A percentile compares a stretch with the other conserved stretches of the same genome.
These are phyloP conservation scores for Linum usitatissimum DNA, from an alignment of 345 rosid species.

Conservation along the genomic window DNA sequence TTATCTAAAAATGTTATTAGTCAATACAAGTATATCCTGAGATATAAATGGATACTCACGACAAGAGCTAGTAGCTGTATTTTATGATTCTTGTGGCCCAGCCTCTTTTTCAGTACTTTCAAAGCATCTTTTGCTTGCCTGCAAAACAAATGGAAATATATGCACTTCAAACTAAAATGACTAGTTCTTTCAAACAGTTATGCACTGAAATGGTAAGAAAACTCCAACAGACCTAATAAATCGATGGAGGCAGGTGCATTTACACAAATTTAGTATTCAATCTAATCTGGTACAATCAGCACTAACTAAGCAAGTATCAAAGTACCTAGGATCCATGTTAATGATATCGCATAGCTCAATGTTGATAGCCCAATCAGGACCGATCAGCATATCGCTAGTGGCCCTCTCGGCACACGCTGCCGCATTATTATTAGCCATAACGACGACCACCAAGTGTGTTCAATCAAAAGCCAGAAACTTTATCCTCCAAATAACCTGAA, in stretches of 20 bases:
- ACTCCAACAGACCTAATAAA: too few species aligned
- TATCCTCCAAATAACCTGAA: neutral
- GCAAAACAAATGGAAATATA: constrained; percentile 10
- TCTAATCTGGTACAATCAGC: neutral
- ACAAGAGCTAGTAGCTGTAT: constrained; percentile 76
- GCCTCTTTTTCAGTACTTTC: constrained; percentile 81
- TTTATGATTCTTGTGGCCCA: constrained; percentile 81
- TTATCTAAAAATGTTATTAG: neutral
- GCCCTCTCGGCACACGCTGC: constrained; percentile 95
- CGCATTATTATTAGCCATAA: constrained; percentile 62
- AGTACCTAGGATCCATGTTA: constrained; percentile 84
- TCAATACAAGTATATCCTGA: constrained; percentile 4
- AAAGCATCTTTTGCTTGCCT: constrained; percentile 89
- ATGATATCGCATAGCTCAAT: constrained; percentile 85
- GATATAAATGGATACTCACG: constrained; percentile 38
- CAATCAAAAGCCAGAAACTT: neutral
- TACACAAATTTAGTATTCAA: neutral
- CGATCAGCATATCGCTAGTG: constrained; percentile 74
- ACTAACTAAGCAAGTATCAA: constrained; percentile 6
- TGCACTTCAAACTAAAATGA: neutral
- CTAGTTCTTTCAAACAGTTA: neutral
- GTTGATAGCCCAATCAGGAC: constrained; percentile 96
- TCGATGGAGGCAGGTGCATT: too few species aligned
- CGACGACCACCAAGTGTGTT: neutral
- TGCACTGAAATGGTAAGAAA: neutral